phyloP scores from a whole-genome alignment of 306 rosid genomes.

The Sesbania bispinosa region DNA sequence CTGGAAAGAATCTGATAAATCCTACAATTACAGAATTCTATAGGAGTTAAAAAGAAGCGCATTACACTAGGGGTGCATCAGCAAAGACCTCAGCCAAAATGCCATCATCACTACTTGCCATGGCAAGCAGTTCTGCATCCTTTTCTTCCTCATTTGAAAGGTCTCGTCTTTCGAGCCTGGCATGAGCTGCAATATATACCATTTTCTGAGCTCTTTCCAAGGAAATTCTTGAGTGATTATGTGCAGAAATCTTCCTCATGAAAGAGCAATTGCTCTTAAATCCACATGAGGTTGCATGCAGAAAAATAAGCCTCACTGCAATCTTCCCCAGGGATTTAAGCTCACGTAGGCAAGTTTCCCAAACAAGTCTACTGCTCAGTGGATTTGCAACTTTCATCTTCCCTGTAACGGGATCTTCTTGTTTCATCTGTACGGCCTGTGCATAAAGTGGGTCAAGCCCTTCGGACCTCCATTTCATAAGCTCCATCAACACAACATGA shows the following conservation, averaged over 20 bases:
- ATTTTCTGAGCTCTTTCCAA: slow-evolving; percentile 91
- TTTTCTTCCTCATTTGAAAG: slow-evolving; percentile 78
- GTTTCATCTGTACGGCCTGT: slow-evolving; percentile 95
- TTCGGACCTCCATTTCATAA: slow-evolving; percentile 97
- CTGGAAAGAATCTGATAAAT: slow-evolving; percentile 66
- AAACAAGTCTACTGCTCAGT: slow-evolving; percentile 81
- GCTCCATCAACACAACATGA: slow-evolving; percentile 92
- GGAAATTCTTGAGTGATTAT: slow-evolving; percentile 66
- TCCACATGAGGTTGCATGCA: slow-evolving; percentile 82
- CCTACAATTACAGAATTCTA: slow-evolving; percentile 69
- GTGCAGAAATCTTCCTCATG: slow-evolving; percentile 68
- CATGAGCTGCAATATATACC: slow-evolving; percentile 87
- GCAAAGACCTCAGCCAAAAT: slow-evolving; percentile 86
- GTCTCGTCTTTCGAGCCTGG: slow-evolving; percentile 80
- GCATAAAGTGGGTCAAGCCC: slow-evolving; percentile 97
- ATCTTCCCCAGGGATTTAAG: slow-evolving; percentile 77
- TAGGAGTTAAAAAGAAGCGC: slow-evolving; percentile 56
- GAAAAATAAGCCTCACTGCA: slow-evolving; percentile 87
- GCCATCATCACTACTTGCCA: slow-evolving; percentile 69
- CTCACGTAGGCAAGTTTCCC: slow-evolving; percentile 98
- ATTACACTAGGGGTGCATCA: slow-evolving; percentile 87
- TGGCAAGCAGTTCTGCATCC: slow-evolving; percentile 76
- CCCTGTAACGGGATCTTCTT: slow-evolving; percentile 77
- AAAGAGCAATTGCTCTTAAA: slow-evolving; percentile 87
- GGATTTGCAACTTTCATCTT: slow-evolving; percentile 95